A percentile compares a stretch with the other conserved stretches of the same genome.
These are phyloP conservation scores for Centaurea solstitialis DNA, from an alignment of 129 eudicot species.

Conservation along the genomic window DNA sequence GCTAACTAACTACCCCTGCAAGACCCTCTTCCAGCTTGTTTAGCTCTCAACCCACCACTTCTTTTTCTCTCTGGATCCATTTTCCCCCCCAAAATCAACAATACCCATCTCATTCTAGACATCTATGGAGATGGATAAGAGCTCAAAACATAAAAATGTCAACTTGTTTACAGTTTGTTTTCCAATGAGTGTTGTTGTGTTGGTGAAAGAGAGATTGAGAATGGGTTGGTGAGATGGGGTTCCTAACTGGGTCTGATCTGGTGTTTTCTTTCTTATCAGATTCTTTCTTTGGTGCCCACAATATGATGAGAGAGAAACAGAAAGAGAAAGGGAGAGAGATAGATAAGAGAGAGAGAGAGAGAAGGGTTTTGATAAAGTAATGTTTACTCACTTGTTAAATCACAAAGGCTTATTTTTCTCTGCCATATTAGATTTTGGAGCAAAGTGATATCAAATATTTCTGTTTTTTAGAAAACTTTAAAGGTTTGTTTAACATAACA, in stretches of 20 bases:
- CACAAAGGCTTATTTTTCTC: slow-evolving; percentile 17
- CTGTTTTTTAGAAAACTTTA: neutral
- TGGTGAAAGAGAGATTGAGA: neutral
- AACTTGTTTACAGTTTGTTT: slow-evolving; percentile 26
- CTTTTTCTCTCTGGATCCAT: slow-evolving; percentile 85
- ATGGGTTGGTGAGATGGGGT: neutral
- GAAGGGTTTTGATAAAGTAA: slow-evolving; percentile 15
- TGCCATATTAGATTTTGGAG: slow-evolving; percentile 33
- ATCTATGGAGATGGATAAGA: slow-evolving; percentile 7
- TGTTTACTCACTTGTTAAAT: slow-evolving; percentile 13
- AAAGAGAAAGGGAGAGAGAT: slow-evolving; percentile 7
- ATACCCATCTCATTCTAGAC: slow-evolving; percentile 52
- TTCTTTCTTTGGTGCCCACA: neutral
- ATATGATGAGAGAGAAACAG: slow-evolving; percentile 15
- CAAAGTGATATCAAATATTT: slow-evolving; percentile 20
- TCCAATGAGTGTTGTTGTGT: slow-evolving; percentile 5
- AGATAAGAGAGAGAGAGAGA: slow-evolving; percentile 3
- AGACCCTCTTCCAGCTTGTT: slow-evolving; percentile 95
- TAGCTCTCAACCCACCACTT: slow-evolving; percentile 83
- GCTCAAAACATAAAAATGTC: slow-evolving; percentile 19
- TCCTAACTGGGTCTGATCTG: slow-evolving; percentile 9
- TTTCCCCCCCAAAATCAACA: slow-evolving; percentile 46
- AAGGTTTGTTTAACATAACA: neutral
- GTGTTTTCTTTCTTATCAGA: slow-evolving; percentile 23
- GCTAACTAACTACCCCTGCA: slow-evolving; percentile 95